Base-by-base conservation (phyloP, 2,329 filamentous ascomycete species). In the Tympanopsis confertula region DNA sequence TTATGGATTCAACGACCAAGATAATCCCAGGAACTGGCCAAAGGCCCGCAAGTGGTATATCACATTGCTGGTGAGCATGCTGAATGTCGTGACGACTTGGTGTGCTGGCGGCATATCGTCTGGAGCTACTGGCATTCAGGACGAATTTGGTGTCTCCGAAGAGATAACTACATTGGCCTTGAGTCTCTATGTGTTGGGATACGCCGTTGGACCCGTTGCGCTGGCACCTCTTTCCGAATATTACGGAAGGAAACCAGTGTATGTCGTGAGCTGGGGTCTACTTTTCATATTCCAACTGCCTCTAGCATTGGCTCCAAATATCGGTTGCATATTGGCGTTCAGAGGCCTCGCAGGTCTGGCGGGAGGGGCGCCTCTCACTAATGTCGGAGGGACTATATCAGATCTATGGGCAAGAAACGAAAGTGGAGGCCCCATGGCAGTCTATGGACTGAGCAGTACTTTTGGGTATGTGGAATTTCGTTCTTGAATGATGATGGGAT, bases 61-160 rank as follows among this genome's bases (percentile, higher is more conserved):
- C 17, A 33, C 30, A 7, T 33, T 10, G 10, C 15, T 33, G 12
- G 30, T 33, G 7, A 33, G 30, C 15, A 10, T 17, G 30, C 15
- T 33, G 12, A 33, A 33, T 18, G 15, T 33, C 15, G 12, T 33
- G 7, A 33, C 30, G 30, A 52, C 47, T n/a, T 68, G 63, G 57
- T 62, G 60, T 5, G 65, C 65, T 2, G 65, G 61, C 4, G 65
- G 64, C 5, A 69, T 63, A 45, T 66, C 62, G 2, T 64, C 66
- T 1, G 61, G 56, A 0, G 49, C 54, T 13, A 45, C 42, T n/a
- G 58, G 62, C 30, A 65, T 68, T 38, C 54, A 52, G 1, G 49
- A 56, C 5, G 58, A 63, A 13, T 61, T 68, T 39, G 49, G 51
- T 12, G 49, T 65, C 3, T 55, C 58, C 3, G 45, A 53, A 13